A percentile compares a stretch with the other conserved stretches of the same genome.
phyloP scores from a whole-genome alignment of 2,329 filamentous ascomycete genomes.

The Pestalotiopsis sp. region DNA sequence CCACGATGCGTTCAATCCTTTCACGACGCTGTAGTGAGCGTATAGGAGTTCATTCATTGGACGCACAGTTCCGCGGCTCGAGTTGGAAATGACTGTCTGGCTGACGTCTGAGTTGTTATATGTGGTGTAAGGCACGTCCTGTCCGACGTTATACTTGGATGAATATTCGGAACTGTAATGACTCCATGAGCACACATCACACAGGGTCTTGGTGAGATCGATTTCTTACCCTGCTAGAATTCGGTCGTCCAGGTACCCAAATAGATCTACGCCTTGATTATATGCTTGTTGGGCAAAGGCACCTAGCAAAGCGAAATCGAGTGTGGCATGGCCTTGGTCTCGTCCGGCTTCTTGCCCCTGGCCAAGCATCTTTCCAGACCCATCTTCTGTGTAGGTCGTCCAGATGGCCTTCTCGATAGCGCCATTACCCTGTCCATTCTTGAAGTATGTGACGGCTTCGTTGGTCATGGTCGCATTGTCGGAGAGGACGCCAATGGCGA shows the following conservation, averaged over 20 bases:
- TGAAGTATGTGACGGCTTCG: slow-evolving; percentile 42
- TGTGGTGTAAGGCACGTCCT: slow-evolving; percentile 43
- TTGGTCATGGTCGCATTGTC: slow-evolving; percentile 45
- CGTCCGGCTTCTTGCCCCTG: slow-evolving; percentile 45
- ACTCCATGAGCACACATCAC: background rate
- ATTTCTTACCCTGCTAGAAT: slow-evolving; percentile 30
- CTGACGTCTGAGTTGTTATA: slow-evolving; percentile 41
- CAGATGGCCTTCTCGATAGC: slow-evolving; percentile 29
- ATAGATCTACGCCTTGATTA: slow-evolving; percentile 46
- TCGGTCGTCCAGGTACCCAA: slow-evolving; percentile 32
- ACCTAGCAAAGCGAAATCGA: slow-evolving; percentile 42
- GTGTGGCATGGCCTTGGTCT: slow-evolving; percentile 46
- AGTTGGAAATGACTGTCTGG: slow-evolving; percentile 34
- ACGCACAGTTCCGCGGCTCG: slow-evolving; percentile 34
- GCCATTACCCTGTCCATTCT: slow-evolving; percentile 40
- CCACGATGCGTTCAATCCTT: slow-evolving; percentile 38
- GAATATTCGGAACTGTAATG: slow-evolving; percentile 35
- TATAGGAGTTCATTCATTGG: slow-evolving; percentile 43
- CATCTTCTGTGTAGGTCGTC: slow-evolving; percentile 29
- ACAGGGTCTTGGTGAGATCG: background rate
- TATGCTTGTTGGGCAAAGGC: slow-evolving; percentile 43
- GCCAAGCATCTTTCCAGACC: slow-evolving; percentile 32
- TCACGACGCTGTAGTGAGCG: slow-evolving; percentile 41
- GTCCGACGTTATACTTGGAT: slow-evolving; percentile 44
- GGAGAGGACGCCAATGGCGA: slow-evolving; percentile 43